Evolutionary conservation across 2,329 filamentous ascomycete species (phyloP).

Genomic region (Penicillium palitans): DNA sequence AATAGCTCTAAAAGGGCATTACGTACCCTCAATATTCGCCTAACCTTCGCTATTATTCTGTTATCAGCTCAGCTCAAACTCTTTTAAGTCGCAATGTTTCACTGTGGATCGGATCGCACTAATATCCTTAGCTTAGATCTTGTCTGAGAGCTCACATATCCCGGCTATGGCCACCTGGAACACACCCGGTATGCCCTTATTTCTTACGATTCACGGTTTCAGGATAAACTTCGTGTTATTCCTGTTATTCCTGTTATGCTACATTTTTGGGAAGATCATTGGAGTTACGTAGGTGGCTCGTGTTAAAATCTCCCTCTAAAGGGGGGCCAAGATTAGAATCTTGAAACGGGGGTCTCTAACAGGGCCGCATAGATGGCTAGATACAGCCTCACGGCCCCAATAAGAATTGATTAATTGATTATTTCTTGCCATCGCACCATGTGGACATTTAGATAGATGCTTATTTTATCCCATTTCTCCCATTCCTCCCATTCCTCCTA

Average conservation of each 20-base stretch:
- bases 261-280: slow-evolving; percentile 8
- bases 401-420: not conserved
- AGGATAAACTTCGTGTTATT: not conserved
- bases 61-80: not conserved
- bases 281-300: slow-evolving; percentile 7
- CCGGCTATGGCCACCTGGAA: not conserved
- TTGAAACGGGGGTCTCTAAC: not conserved
- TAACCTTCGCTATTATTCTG: not conserved
- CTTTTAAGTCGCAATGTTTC: slow-evolving; percentile 23
- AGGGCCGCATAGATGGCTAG: not conserved
- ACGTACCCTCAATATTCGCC: slow-evolving; percentile 18
- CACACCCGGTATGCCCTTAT: not conserved
- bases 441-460: not conserved
- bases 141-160: slow-evolving; percentile 2
- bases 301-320: not conserved
- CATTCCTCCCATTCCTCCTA: too few relatives aligned
- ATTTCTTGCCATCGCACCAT: too few relatives aligned
- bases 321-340: not conserved
- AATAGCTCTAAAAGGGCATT: slow-evolving; percentile 5
- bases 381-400: not conserved
- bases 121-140: slow-evolving; percentile 22
- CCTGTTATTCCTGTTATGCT: slow-evolving; percentile 6
- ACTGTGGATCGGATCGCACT: slow-evolving; percentile 26
- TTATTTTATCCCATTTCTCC: not conserved
- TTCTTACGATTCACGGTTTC: not conserved